Base-by-base conservation (phyloP, 257 asterid species). In the Petunia secreta region DNA sequence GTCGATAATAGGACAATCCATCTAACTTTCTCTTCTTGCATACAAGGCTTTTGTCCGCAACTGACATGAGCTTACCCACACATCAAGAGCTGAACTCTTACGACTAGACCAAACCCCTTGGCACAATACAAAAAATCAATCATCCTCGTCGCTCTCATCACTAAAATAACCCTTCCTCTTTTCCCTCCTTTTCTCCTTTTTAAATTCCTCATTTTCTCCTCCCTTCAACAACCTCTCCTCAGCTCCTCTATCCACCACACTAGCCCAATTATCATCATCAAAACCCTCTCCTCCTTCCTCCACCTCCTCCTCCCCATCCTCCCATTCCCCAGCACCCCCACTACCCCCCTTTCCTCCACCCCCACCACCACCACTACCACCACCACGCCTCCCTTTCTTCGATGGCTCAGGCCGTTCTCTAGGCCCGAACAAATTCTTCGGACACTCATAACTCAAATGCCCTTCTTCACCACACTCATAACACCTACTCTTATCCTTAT, bases 401-500 rank as follows among this genome's bases (percentile, higher is more conserved):
- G 91, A 57, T 1, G 86, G 89, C 75, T 86, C 88, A 1, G 99
- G 99, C 75, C 97, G 87, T 63, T 95, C 99, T 83, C 98, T 90
- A 2, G 91, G 87, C 73, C 98, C 99, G 55, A 95, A 80, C 76
- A 84, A 80, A 80, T 95, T 95, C 85, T 77, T 94, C 11, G 97
- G 97, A 77, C 98, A 95, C 87, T 95, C 98, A 38, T 93, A 95
- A 46, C 96, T 91, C 88, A 95, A 86, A 87, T 95, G 99, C 80
- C 98, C 98, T 41, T 87, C 96, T 63, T 89, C 97, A 5, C 99
- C 97, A 60, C 98, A 95, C 87, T 95, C 99, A 43, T 93, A 93
- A 69, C 99, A 95, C 91, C 91, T 85, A 55, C 99, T 93, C 90
- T 93, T 95, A 75, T 95, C 99, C 94, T 88, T 92, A 78, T 95